Base-by-base conservation (phyloP, 768 basidiomycete genomes). In the Mycena belliarum region DNA sequence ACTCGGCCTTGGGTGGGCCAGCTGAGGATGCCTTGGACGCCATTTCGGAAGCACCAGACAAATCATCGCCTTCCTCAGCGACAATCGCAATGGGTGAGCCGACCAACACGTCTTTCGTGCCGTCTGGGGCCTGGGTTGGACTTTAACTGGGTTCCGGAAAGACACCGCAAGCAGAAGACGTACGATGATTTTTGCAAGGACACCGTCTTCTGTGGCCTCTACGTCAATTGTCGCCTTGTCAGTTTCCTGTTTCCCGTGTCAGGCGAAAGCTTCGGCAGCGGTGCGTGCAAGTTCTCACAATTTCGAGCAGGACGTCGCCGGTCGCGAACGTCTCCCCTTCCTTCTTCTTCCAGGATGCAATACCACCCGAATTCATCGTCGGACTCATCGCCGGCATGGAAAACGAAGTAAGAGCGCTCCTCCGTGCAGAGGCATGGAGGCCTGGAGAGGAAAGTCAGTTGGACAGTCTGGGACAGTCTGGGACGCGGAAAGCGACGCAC, bases 211-310 rank as follows among this genome's bases (percentile, higher is more conserved):
- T 77, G 95, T 95, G 10, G 97, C 94, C 76, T 99, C 97, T 33
- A 99, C 96, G 76, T 99, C 97, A 74, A 99, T 98, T 46, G 95
- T 95, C 21, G 97, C 96, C 83, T 99, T 99, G 88, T 99, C 97
- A 52, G 97, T 99, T 88, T 99, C 97, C 94, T 96, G 61, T 15
- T 45, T 57, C 41, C 59, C 26, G 54, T 33, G 49, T 64, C n/a
- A 65, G 59, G 29, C 6, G 29, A 32, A 6, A 46, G 48, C 60
- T 49, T 47, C 47, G n/a, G 44, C 51, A 47, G 42, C n/a, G 40
- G 33, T 45, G 44, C 46, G 52, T 43, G 37, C 14, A 5, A 25
- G 29, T 40, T 76, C 86, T 68, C 63, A 95, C 95, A 67, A 99
- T 95, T 76, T 98, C 96, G 45, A 98, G 86, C 58, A 99, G 76